Percentiles rank a stretch among this genome's conserved stretches.
phyloP scores from a whole-genome alignment of 2,329 filamentous ascomycete genomes.

The Westerdykella sp. region DNA sequence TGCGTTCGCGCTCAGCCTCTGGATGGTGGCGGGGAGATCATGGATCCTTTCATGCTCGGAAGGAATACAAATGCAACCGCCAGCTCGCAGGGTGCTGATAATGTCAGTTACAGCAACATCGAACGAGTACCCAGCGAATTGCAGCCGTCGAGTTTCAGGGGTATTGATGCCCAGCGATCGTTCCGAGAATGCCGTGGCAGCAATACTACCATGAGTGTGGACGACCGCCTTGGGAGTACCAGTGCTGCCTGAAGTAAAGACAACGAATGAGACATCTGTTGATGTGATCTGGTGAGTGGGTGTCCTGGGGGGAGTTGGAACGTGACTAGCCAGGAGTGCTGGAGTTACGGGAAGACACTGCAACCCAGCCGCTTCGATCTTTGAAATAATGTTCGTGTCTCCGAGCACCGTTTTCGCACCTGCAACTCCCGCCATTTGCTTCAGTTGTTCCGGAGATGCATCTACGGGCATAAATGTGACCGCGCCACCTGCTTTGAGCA shows the following conservation, averaged over 20 bases:
- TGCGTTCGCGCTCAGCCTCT: conserved; percentile 62
- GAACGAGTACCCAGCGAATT: conserved; percentile 78
- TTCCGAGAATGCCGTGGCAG: conserved; percentile 55
- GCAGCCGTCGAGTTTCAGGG: conserved; percentile 71
- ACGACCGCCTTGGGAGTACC: conserved; percentile 73
- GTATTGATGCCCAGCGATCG: conserved; percentile 64
- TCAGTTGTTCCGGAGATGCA: too few relatives aligned
- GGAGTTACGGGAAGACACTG: too few relatives aligned
- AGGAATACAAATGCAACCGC: conserved; percentile 72
- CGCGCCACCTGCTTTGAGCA: too few relatives aligned
- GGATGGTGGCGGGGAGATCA: conserved; percentile 64
- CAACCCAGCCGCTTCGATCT: too few relatives aligned
- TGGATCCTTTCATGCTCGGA: conserved; percentile 67
- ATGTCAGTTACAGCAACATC: conserved; percentile 88
- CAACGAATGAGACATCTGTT: conserved; percentile 60
- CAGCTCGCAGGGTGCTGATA: conserved; percentile 73
- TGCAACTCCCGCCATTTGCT: too few relatives aligned
- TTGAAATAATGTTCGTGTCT: too few relatives aligned
- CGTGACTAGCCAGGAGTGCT: too few relatives aligned
- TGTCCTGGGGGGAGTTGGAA: too few relatives aligned
- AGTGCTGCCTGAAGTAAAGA: conserved; percentile 80
- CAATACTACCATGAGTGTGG: conserved; percentile 53
- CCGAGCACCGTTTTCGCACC: too few relatives aligned
- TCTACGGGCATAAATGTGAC: too few relatives aligned
- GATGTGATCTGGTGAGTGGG: too few relatives aligned